Base-by-base conservation (phyloP, 2,329 filamentous ascomycete genomes). In the Ambrosiella xylebori region DNA sequence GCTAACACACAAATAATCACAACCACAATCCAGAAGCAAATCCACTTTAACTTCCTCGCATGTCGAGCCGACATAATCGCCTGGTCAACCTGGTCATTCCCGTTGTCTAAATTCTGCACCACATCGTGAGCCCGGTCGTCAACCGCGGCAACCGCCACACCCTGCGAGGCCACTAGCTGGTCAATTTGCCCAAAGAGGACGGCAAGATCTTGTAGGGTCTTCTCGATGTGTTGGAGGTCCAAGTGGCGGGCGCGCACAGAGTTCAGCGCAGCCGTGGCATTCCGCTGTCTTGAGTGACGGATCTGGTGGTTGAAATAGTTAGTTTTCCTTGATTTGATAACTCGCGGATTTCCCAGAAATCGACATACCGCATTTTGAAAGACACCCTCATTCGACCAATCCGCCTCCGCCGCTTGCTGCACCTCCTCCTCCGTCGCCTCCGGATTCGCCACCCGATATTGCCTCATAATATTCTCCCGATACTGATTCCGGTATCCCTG, bases 201-300 rank as follows among this genome's bases (percentile, higher is more conserved):
- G 35, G 80, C 76, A 47, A 91, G 77, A 68, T 91, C 84, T 40
- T 74, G 72, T 63, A 91, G 76, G 5, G 85, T 88, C 67, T 79
- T 76, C 70, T 91, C 86, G 64, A 93, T 91, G 69, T 80, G 81
- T 71, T 87, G 80, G 62, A 91, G 82, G 71, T 91, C 87, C 67
- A 86, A 87, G 74, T 91, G 87, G 58, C 87, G 85, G 41, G 85
- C 86, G 63, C 85, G 84, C 44, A 91, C 87, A 62, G 85, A 84
- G 63, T 85, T 85, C 54, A 91, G 80, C 7, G 88, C 81, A 38
- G 35, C 47, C 35, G 57, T 56, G 9, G 56, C 59, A 47, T 61
- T 47, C 27, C 56, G 56, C 40, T 58, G 47, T 40, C 53, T 56
- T 8, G 56, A 56, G 40, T 57, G 37, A 7, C 57, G 56, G 27